Base-by-base conservation (phyloP, 2,329 filamentous ascomycete genomes). In the Zymoseptoria ardabiliae region DNA sequence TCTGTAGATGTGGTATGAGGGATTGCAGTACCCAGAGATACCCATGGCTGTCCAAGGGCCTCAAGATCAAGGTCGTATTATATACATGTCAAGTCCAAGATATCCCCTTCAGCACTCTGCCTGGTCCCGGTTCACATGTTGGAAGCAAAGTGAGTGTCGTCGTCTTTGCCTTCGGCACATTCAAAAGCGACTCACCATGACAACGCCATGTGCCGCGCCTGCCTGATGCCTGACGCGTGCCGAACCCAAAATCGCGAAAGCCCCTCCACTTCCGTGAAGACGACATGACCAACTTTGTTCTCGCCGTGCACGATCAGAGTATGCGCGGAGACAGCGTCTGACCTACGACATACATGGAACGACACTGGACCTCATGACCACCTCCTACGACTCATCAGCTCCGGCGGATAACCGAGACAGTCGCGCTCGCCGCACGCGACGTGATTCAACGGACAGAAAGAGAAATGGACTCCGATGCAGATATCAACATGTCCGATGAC, bases 11-110 rank as follows among this genome's bases (percentile, higher is more conserved):
- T 25, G 17, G 11, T 35, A 4, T 13, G 9, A 35, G 10, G 30
- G 10, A 13, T 35, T 10, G 13, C 30, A 13, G 8, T 60, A 69
- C 68, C 68, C 68, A 58, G 68, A 63, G 19, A 70, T 70, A 45
- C 68, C 66, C 66, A 69, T 71, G 52, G 28, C 55, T 53, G 19
- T 23, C 30, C 52, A 48, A 59, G 54, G 30, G 22, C 3, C 22
- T 28, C 10, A 13, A 30, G 25, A 50, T 50, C 45, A 45, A 45
- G 35, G 13, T 6, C 17, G 35, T 45, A 17, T 13, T 6, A 13
- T 45, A 59, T 59, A 25, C 17, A 54, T 28, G 21, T 49, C 35
- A 23, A 28, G 25, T 50, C n/a, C 28, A 48, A 53, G 28, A 41
- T 23, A 51, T 57, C 7, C 25, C 4, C 25, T 28, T 9, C 25